Base-by-base conservation (phyloP, 2,329 filamentous ascomycete genomes). In the Penicillium expansum region DNA sequence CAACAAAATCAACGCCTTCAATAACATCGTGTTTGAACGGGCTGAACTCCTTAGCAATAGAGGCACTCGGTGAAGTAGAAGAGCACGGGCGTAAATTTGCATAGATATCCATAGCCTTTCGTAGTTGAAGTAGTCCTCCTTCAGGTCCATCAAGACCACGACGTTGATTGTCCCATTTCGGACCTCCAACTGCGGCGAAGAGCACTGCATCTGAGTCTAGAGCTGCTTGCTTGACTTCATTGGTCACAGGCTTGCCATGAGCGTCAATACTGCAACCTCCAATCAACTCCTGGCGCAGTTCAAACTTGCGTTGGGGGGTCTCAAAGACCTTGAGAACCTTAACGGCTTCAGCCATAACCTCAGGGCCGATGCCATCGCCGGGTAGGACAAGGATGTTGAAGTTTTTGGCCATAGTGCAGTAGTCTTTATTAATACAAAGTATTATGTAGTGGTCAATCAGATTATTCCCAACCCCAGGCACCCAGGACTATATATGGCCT, bases 191-290 rank as follows among this genome's bases (percentile, higher is more conserved):
- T 65, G 91, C 90, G 56, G 91, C 92, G 58, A 97, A 87, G 49
- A 96, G 86, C 45, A 96, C 88, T 8, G 92, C 92, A 72, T 95
- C 88, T 56, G 91, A 90, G 37, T 82, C 77, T 71, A 93, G 90
- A 62, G 90, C 90, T 22, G 90, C 91, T 8, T 80, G 79, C 67
- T 96, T 89, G 59, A 91, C 89, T 67, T 87, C 83, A 63, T 92
- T 85, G 33, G 91, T 94, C 55, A 96, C 81, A 24, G 92, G 84
- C 49, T 79, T 82, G 63, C 90, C 90, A 69, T 86, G 84, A 6
- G 83, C 84, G 69, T 96, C 86, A 74, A 96, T 96, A 81, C 89
- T 80, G 83, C 92, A 91, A 65, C 92, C 92, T 64, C 92, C 91
- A 54, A 96, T 84, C 44, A 94, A 82, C 69, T 96, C 90, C 48